These are phyloP conservation scores for Mimosa bimucronata DNA, from an alignment of 306 rosid species.

Conservation along the genomic window DNA sequence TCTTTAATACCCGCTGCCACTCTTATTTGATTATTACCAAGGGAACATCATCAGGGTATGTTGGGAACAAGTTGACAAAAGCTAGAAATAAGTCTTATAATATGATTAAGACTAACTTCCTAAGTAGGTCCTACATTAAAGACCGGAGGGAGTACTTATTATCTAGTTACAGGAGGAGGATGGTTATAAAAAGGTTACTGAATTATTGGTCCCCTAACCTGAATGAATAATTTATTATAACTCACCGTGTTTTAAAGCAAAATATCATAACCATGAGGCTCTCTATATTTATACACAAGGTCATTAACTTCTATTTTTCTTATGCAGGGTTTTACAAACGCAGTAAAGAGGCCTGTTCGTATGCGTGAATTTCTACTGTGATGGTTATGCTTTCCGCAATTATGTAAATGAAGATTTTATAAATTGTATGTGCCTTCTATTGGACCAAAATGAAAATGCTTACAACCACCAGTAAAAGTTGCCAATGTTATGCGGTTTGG, in stretches of 20 bases:
- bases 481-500: neutral
- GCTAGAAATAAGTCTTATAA: too few relatives aligned
- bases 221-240: slow-evolving; percentile 1
- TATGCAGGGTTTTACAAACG: slow-evolving; percentile 89
- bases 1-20: too few relatives aligned
- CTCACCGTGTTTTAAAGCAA: slow-evolving; percentile 7
- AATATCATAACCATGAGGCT: neutral
- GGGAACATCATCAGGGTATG: too few relatives aligned
- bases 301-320: slow-evolving; percentile 26
- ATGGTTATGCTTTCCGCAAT: slow-evolving; percentile 19
- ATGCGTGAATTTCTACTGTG: slow-evolving; percentile 73
- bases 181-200: slow-evolving; percentile 18
- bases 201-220: neutral
- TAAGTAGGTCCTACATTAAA: too few relatives aligned
- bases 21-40: too few relatives aligned
- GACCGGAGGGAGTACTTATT: neutral
- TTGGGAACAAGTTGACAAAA: too few relatives aligned
- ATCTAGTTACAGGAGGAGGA: neutral
- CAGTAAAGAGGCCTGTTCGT: slow-evolving; percentile 90
- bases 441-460: neutral
- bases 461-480: neutral
- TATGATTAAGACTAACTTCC: too few relatives aligned
- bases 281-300: neutral
- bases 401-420: neutral
- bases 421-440: neutral